Conservation (phyloP, 768 basidiomycete species). For the Leccinum truebloodii region DNA sequence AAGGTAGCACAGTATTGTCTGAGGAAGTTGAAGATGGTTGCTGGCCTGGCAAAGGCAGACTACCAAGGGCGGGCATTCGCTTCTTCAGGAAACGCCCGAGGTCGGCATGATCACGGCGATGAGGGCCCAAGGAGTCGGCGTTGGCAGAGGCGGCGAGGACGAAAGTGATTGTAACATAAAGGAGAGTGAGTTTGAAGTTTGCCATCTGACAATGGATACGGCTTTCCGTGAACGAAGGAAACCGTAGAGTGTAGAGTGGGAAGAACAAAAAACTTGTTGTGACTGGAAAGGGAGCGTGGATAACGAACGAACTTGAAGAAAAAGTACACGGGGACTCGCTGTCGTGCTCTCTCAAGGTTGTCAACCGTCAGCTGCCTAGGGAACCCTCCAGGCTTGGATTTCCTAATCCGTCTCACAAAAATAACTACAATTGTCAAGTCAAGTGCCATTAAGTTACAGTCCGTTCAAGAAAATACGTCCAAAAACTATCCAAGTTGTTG, state of each 20-base stretch:
- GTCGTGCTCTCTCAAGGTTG: neutral
- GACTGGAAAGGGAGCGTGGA: slow-evolving; percentile 15
- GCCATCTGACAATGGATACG: slow-evolving; percentile 43
- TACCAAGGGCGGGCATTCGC: slow-evolving; percentile 40
- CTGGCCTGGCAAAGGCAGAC: neutral
- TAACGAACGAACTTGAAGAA: slow-evolving; percentile 18
- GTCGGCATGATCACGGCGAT: slow-evolving; percentile 56
- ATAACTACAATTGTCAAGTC: neutral
- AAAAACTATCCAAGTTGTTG: neutral
- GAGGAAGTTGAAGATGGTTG: slow-evolving; percentile 22
- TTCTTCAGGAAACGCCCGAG: slow-evolving; percentile 72
- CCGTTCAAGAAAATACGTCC: slow-evolving; percentile 5
- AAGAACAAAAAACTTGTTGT: neutral
- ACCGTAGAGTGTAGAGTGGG: neutral
- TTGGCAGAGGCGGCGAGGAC: slow-evolving; percentile 46
- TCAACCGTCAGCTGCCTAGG: slow-evolving; percentile 25
- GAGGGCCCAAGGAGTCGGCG: slow-evolving; percentile 43
- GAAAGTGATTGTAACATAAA: slow-evolving; percentile 60
- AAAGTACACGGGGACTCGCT: neutral
- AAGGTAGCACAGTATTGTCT: neutral
- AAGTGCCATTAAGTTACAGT: slow-evolving; percentile 1
- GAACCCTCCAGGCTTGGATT: slow-evolving; percentile 6
- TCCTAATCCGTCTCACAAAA: slow-evolving; percentile 17
- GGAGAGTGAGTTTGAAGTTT: slow-evolving; percentile 58
- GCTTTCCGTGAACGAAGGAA: slow-evolving; percentile 6